Conservation (phyloP, 805 yeast species). For the Wickerhamiella musiphila region DNA sequence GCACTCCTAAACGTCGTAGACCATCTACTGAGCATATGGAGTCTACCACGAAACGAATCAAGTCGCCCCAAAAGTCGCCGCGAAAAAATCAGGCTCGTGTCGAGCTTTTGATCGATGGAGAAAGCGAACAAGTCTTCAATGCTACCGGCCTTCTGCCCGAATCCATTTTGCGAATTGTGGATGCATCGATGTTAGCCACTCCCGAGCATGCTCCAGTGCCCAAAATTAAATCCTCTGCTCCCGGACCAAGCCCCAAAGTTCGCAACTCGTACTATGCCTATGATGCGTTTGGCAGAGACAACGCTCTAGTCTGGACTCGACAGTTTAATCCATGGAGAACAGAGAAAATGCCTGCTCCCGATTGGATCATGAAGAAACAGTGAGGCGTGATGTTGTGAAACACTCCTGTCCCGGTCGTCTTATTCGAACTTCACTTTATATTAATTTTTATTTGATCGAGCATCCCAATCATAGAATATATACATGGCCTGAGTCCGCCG, state of each 20-base stretch:
- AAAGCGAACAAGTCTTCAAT: conserved; percentile 10
- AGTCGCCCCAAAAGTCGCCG: neutral
- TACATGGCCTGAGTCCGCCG: too few relatives aligned
- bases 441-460: neutral
- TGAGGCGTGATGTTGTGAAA: too few relatives aligned
- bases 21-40: conserved; percentile 7
- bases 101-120: conserved; percentile 10
- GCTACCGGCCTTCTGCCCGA: conserved; percentile 11
- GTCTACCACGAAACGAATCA: conserved; percentile 2
- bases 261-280: conserved; percentile 13
- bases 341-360: conserved; percentile 1
- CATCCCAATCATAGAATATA: too few relatives aligned
- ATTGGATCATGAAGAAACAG: too few relatives aligned
- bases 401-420: too few relatives aligned
- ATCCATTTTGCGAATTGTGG: conserved; percentile 22
- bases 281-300: conserved; percentile 3
- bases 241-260: conserved; percentile 16
- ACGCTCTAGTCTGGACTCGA: conserved; percentile 1
- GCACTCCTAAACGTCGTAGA: conserved; percentile 1
- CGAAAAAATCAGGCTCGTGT: conserved; percentile 9
- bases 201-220: conserved; percentile 16
- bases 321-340: conserved; percentile 1
- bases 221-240: conserved; percentile 11
- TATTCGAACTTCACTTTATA: neutral
- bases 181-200: conserved; percentile 21